Evolutionary conservation across 2,329 filamentous ascomycete genomes (phyloP).

Genomic region (Colletotrichum tanaceti): DNA sequence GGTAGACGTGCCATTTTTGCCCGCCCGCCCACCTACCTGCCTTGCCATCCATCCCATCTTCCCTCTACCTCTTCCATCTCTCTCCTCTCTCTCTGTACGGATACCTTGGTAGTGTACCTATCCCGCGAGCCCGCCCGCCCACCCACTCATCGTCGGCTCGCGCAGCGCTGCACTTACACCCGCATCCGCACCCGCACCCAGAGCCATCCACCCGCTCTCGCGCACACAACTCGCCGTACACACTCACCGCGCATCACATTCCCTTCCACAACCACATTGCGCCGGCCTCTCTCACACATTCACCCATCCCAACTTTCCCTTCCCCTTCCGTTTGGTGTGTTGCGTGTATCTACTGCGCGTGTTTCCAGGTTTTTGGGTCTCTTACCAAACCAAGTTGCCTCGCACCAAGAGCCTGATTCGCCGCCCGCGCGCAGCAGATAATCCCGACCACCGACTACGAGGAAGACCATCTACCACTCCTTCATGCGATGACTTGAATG

Average conservation of each 20-base stretch:
- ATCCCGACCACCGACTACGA: constrained; percentile 7
- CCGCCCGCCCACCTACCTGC: constrained; percentile 24
- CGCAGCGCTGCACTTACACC: constrained; percentile 30
- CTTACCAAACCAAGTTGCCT: constrained; percentile 9
- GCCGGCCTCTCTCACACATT: constrained; percentile 22
- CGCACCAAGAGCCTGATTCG: constrained; percentile 19
- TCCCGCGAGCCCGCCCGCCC: constrained; percentile 12
- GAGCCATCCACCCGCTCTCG: constrained; percentile 24
- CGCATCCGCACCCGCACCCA: constrained; percentile 34
- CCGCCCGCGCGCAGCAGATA: constrained; percentile 33
- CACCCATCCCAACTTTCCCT: constrained; percentile 2
- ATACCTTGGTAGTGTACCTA: too few species aligned
- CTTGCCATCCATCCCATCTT: constrained; percentile 20
- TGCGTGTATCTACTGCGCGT: constrained; percentile 21
- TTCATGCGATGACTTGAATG: constrained; percentile 36
- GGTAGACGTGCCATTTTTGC: constrained; percentile 28
- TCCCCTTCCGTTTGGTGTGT: constrained; percentile 9
- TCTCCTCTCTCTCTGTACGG: not conserved
- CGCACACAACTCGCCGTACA: constrained; percentile 32
- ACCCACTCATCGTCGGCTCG: constrained; percentile 20
- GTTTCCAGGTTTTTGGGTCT: constrained; percentile 25
- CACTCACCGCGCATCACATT: constrained; percentile 36
- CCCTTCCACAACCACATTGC: constrained; percentile 22
- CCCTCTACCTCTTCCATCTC: not conserved
- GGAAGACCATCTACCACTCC: constrained; percentile 1